Conservation (phyloP, 768 basidiomycete species). For the Xanthoconium purpureum region DNA sequence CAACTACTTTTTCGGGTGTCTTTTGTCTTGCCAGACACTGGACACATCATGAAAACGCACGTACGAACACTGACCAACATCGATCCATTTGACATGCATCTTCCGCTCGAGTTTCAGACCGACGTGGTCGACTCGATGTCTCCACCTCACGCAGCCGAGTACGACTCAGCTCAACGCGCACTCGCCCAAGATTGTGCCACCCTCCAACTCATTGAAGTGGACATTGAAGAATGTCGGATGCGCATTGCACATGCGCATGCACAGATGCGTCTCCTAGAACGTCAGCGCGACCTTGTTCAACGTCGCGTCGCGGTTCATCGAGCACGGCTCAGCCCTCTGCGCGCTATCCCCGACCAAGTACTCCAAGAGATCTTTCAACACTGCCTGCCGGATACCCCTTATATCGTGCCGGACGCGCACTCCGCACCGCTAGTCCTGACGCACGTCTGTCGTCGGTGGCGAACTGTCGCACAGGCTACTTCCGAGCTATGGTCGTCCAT, state of each 20-base stretch:
- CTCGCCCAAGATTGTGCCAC: slow-evolving; percentile 15
- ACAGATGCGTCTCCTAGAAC: slow-evolving; percentile 18
- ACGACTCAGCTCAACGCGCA: slow-evolving; percentile 15
- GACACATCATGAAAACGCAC: neutral
- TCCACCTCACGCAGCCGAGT: slow-evolving; percentile 18
- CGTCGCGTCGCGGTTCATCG: slow-evolving; percentile 20
- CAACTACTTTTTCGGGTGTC: neutral
- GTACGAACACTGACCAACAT: neutral
- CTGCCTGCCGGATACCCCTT: slow-evolving; percentile 25
- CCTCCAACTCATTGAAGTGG: slow-evolving; percentile 14
- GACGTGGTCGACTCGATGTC: slow-evolving; percentile 24
- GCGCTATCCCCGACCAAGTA: slow-evolving; percentile 30
- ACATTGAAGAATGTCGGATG: slow-evolving; percentile 18
- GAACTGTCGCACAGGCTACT: slow-evolving; percentile 25
- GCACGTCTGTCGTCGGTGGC: slow-evolving; percentile 34
- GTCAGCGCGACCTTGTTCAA: slow-evolving; percentile 15
- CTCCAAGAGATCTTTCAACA: slow-evolving; percentile 31
- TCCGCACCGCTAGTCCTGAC: slow-evolving; percentile 33
- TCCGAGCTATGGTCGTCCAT: slow-evolving; percentile 34
- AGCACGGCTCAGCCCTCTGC: slow-evolving; percentile 30
- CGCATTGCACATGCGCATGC: slow-evolving; percentile 13
- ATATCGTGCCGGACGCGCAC: slow-evolving; percentile 18
- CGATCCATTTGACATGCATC: neutral
- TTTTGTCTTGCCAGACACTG: neutral
- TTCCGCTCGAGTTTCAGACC: slow-evolving; percentile 1